Evolutionary conservation across 2,329 filamentous ascomycete genomes (phyloP).

Genomic region (Exutisphaerella laricina): DNA sequence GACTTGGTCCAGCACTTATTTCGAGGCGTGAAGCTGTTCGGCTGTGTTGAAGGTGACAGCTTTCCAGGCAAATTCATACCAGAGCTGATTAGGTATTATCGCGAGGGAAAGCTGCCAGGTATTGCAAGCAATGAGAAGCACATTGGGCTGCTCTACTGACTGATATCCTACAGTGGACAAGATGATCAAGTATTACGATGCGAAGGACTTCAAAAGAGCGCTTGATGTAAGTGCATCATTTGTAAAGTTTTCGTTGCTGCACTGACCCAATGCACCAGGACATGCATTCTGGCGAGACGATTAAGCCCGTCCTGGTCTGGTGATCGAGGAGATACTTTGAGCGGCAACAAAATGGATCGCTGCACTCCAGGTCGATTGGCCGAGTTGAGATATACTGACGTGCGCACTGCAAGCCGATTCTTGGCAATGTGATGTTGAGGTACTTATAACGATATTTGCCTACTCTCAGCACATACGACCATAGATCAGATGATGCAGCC

Average conservation of each 20-base stretch:
- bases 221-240: constrained; percentile 18
- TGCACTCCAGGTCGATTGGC: no score
- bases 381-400: no score
- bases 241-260: not conserved
- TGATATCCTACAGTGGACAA: constrained; percentile 30
- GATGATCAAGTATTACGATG: constrained; percentile 38
- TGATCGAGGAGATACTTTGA: no score
- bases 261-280: constrained; percentile 20
- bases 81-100: constrained; percentile 41
- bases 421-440: no score
- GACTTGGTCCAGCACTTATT: constrained; percentile 37
- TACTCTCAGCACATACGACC: no score
- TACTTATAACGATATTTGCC: no score
- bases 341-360: no score
- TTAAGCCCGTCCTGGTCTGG: constrained; percentile 39
- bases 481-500: no score
- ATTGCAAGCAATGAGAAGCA: not conserved
- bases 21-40: constrained; percentile 41
- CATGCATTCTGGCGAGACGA: constrained; percentile 35
- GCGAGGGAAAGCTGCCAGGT: constrained; percentile 38
- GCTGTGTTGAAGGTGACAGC: constrained; percentile 42
- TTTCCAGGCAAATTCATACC: constrained; percentile 38
- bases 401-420: no score
- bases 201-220: constrained; percentile 35
- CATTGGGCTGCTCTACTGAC: not conserved